phyloP scores from a whole-genome alignment of 148 eudicot species.

The Cornus florida region DNA sequence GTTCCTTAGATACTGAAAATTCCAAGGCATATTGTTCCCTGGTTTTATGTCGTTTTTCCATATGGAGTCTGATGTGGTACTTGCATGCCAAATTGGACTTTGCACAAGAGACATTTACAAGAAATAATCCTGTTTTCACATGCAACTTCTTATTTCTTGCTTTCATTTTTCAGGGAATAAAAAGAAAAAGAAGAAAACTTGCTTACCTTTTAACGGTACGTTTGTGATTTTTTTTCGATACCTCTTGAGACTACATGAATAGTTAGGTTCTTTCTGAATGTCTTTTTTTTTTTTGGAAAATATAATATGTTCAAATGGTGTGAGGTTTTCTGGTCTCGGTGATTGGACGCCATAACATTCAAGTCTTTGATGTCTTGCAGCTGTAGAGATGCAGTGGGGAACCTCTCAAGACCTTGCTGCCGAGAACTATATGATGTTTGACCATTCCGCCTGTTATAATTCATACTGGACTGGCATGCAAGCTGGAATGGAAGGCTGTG shows the following conservation, averaged over 20 bases:
- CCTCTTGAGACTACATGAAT: not conserved
- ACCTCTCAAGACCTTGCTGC: too few relatives aligned
- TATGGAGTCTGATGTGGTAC: not conserved
- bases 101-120: not conserved
- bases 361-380: constrained; percentile 32
- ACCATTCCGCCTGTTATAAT: constrained; percentile 56
- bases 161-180: constrained; percentile 60
- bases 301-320: too few relatives aligned
- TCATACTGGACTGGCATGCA: constrained; percentile 83
- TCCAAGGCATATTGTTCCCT: not conserved
- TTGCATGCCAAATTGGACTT: not conserved
- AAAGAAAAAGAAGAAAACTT: constrained; percentile 81
- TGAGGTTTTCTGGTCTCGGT: constrained; percentile 1
- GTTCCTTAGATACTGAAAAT: not conserved
- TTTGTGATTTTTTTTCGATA: not conserved
- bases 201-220: constrained; percentile 53
- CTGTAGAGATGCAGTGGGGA: constrained; percentile 79
- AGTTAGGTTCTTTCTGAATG: not conserved
- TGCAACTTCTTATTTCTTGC: not conserved
- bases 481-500: constrained; percentile 59
- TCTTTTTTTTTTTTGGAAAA: not conserved
- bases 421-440: constrained; percentile 67
- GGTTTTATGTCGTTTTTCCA: not conserved
- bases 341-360: constrained; percentile 4
- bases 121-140: not conserved